Conservation (phyloP, 129 eudicot genomes). For the Centaurea solstitialis region DNA sequence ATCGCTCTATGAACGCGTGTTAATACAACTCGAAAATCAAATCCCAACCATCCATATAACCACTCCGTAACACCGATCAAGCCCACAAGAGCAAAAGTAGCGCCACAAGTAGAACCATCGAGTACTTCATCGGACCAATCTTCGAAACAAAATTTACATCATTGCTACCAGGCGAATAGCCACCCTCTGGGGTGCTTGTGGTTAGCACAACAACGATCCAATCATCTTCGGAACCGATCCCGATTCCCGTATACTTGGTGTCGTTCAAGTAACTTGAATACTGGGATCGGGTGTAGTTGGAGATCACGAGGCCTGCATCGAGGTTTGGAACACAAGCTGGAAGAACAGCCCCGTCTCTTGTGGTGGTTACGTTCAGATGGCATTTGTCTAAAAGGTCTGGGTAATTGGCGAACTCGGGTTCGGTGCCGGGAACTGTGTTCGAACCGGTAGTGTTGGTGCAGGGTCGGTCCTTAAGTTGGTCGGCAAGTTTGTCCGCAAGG, state of each 20-base stretch:
- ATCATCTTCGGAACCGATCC: slow-evolving; percentile 66
- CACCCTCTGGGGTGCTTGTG: slow-evolving; percentile 65
- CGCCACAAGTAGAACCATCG: slow-evolving; percentile 32
- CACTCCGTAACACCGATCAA: slow-evolving; percentile 9
- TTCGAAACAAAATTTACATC: slow-evolving; percentile 30
- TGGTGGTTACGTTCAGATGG: slow-evolving; percentile 62
- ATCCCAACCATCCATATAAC: not conserved
- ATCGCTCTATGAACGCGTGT: slow-evolving; percentile 19
- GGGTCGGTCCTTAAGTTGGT: slow-evolving; percentile 65
- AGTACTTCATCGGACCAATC: slow-evolving; percentile 8
- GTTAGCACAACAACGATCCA: slow-evolving; percentile 88
- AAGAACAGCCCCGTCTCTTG: slow-evolving; percentile 72
- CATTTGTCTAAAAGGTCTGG: slow-evolving; percentile 57
- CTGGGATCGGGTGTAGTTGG: slow-evolving; percentile 74
- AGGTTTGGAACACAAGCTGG: slow-evolving; percentile 93
- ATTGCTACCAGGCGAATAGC: slow-evolving; percentile 45
- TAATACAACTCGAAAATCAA: slow-evolving; percentile 6
- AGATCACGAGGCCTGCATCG: slow-evolving; percentile 56
- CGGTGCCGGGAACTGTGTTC: slow-evolving; percentile 76
- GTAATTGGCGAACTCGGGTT: slow-evolving; percentile 54
- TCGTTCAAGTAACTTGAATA: slow-evolving; percentile 65
- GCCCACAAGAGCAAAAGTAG: slow-evolving; percentile 35
- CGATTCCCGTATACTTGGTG: slow-evolving; percentile 64
- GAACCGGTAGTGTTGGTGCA: slow-evolving; percentile 81
- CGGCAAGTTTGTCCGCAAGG: slow-evolving; percentile 73